Conservation (phyloP, 106 monocot species). For the Dioscorea dumetorum region DNA sequence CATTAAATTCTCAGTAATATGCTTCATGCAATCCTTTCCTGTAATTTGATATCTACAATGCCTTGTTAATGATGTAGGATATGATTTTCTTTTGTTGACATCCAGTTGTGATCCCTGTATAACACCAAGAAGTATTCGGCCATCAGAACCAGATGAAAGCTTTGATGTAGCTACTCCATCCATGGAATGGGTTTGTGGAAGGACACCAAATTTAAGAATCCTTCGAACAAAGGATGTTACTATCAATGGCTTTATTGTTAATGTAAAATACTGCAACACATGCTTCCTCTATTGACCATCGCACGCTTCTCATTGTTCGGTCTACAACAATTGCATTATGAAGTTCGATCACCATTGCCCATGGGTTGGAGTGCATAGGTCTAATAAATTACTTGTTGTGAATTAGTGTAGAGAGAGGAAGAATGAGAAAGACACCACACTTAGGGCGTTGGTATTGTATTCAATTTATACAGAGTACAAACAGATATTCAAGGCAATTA, state of each 20-base stretch:
- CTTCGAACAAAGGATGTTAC: constrained; percentile 72
- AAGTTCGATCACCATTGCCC: too few relatives aligned
- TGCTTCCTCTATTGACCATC: constrained; percentile 89
- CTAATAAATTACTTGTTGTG: too few relatives aligned
- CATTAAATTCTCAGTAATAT: neutral
- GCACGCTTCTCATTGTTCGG: constrained; percentile 82
- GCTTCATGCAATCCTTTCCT: neutral
- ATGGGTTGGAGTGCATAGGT: too few relatives aligned
- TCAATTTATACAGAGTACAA: too few relatives aligned
- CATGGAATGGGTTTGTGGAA: constrained; percentile 73
- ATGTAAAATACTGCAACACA: constrained; percentile 90
- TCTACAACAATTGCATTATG: constrained; percentile 99
- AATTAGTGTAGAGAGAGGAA: too few relatives aligned
- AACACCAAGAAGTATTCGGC: constrained; percentile 65
- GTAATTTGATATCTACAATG: neutral
- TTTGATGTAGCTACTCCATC: constrained; percentile 45
- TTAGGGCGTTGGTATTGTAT: too few relatives aligned
- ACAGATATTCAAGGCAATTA: too few relatives aligned
- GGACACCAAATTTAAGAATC: constrained; percentile 40
- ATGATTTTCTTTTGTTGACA: constrained; percentile 69
- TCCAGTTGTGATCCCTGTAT: constrained; percentile 96
- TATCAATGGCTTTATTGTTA: constrained; percentile 60
- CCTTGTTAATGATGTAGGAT: constrained; percentile 42
- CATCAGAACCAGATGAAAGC: constrained; percentile 43
- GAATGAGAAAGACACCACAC: too few relatives aligned